Evolutionary conservation across 2,329 filamentous ascomycete species (phyloP), one percentile per base, ranked within the genome.

Genomic region (Cadophora sp.): DNA sequence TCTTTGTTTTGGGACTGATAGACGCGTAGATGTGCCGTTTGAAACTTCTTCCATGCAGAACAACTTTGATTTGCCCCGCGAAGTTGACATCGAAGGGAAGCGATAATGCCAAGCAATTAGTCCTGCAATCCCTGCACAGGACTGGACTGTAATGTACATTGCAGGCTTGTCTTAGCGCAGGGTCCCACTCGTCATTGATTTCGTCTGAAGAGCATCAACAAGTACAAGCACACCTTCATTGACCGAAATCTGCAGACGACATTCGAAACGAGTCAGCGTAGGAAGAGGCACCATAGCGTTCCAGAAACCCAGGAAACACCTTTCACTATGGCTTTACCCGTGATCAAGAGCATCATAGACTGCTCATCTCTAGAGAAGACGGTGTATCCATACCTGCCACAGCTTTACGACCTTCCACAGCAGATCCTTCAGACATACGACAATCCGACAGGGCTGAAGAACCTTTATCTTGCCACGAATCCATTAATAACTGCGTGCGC

Each of bases 381-480:
- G 0, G 90, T 97, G 73, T 83, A 88, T 72, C 94, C 94, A 11
- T 97, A 88, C 79, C 77, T 93, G 56, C 83, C 87, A 11, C 90
- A 94, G 79, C 83, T 94, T 67, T 86, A 87, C 77, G 83, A 88
- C 75, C 85, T 97, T 37, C 92, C 93, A 12, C 82, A 86, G 66
- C 87, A 88, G 73, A 77, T 92, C 64, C 78, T 88, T 69, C 85
- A 87, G 62, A 87, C 86, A 73, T 82, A 88, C 71, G 84, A 84
- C 72, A 88, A 87, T 77, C 80, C 86, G 40, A 84, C 88, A 63
- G 87, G 83, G 63, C 82, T 97, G 65, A 84, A 88, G 74, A 83
- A 89, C 58, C 81, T 97, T 67, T 99, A 98, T 76, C 79, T 91
- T 65, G 84, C 89, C 59, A 98, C 95, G 22, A 98, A 99, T 78